Conservation (phyloP, 2,329 filamentous ascomycete species). For the Cladophialophora immunda region DNA sequence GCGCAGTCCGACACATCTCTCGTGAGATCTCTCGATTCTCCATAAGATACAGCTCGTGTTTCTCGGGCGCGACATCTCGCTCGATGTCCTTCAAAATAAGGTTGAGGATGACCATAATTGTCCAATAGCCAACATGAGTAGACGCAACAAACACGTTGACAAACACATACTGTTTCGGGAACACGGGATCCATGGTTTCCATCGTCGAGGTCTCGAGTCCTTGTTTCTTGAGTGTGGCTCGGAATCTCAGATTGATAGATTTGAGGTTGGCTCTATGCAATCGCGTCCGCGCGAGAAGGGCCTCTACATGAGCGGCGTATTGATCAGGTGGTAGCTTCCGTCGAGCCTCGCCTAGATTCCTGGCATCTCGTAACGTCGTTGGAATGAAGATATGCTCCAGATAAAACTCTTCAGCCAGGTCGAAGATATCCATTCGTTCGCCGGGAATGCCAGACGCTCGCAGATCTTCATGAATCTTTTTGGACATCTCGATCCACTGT, state of each 20-base stretch:
- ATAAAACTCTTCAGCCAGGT: slow-evolving; percentile 39
- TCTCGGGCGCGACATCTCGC: slow-evolving; percentile 31
- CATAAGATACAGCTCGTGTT: slow-evolving; percentile 32
- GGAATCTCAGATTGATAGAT: slow-evolving; percentile 35
- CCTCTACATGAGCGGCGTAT: slow-evolving; percentile 13
- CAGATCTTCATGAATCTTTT: slow-evolving; percentile 44
- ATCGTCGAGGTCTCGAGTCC: slow-evolving; percentile 26
- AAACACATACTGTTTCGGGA: slow-evolving; percentile 39
- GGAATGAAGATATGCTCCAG: slow-evolving; percentile 36
- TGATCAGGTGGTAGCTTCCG: slow-evolving; percentile 18
- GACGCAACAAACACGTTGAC: slow-evolving; percentile 39
- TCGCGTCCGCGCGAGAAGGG: slow-evolving; percentile 22
- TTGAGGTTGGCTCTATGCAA: slow-evolving; percentile 35
- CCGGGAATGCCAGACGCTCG: slow-evolving; percentile 18
- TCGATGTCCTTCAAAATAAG: slow-evolving; percentile 34
- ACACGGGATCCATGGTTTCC: slow-evolving; percentile 33
- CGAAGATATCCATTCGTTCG: slow-evolving; percentile 37
- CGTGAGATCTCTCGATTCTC: slow-evolving; percentile 38
- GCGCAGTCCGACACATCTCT: slow-evolving; percentile 37
- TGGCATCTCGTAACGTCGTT: slow-evolving; percentile 24
- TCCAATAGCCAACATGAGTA: slow-evolving; percentile 38
- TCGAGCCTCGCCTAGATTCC: slow-evolving; percentile 5
- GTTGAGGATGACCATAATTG: slow-evolving; percentile 39
- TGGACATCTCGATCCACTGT: slow-evolving; percentile 47
- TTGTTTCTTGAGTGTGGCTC: slow-evolving; percentile 29